A percentile compares a stretch with the other conserved stretches of the same genome.
Evolutionary conservation across 2,329 filamentous ascomycete species (phyloP).

Genomic region (Tolypocladium endophyticum): DNA sequence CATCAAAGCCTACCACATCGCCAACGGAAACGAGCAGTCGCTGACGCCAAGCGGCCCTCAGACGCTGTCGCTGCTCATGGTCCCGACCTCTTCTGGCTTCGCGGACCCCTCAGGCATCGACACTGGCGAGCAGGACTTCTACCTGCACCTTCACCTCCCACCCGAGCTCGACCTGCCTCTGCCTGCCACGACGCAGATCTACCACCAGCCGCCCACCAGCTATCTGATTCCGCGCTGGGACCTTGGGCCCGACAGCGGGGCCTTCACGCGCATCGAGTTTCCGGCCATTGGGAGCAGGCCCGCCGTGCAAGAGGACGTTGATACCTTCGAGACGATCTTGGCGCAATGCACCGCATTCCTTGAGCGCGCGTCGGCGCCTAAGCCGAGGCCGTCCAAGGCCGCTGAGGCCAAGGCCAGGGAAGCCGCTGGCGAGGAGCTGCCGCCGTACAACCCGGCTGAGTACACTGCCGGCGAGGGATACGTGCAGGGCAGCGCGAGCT

Average conservation of each 20-base stretch:
- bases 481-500: constrained; percentile 43
- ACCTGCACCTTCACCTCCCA: constrained; percentile 87
- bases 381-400: constrained; percentile 20
- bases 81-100: constrained; percentile 74
- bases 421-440: constrained; percentile 34
- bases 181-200: constrained; percentile 93
- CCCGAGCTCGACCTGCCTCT: constrained; percentile 90
- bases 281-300: constrained; percentile 60
- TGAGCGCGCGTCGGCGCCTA: constrained; percentile 64
- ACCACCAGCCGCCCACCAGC: constrained; percentile 84
- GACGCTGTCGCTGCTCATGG: constrained; percentile 90
- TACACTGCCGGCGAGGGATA: constrained; percentile 76
- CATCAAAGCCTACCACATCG: constrained; percentile 84
- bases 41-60: constrained; percentile 81
- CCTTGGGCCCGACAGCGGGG: constrained; percentile 73
- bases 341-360: constrained; percentile 97
- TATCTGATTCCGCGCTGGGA: constrained; percentile 97
- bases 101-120: constrained; percentile 43
- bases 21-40: constrained; percentile 72
- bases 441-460: constrained; percentile 69
- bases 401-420: constrained; percentile 28
- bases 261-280: constrained; percentile 91
- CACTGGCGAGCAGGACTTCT: constrained; percentile 76
- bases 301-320: constrained; percentile 79
- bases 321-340: constrained; percentile 94